A percentile compares a stretch with the other conserved stretches of the same genome.
These are phyloP conservation scores for Fusarium subglutinans DNA, from an alignment of 2,329 filamentous ascomycete species.

Conservation along the genomic window DNA sequence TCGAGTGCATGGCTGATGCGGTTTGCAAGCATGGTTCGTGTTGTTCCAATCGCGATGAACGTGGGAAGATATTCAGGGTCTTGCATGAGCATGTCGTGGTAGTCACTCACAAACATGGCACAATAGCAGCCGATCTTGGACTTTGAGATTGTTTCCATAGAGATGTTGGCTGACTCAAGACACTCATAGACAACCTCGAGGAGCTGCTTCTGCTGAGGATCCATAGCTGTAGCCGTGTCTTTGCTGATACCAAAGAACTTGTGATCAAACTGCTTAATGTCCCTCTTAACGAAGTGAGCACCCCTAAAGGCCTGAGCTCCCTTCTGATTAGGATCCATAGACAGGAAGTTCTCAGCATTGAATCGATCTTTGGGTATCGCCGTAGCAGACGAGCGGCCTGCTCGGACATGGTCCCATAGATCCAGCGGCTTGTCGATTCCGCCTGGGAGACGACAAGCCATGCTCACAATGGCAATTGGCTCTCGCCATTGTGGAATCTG, in stretches of 20 bases:
- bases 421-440: constrained; percentile 38
- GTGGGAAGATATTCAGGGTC: constrained; percentile 40
- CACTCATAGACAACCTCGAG: constrained; percentile 40
- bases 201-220: constrained; percentile 38
- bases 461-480: constrained; percentile 38
- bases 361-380: constrained; percentile 38
- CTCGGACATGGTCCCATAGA: constrained; percentile 38
- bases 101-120: constrained; percentile 38
- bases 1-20: constrained; percentile 40
- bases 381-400: constrained; percentile 33
- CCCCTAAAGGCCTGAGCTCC: constrained; percentile 37
- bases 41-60: constrained; percentile 41
- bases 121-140: constrained; percentile 41
- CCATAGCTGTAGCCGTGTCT: constrained; percentile 39
- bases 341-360: constrained; percentile 38
- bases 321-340: constrained; percentile 38
- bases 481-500: constrained; percentile 37
- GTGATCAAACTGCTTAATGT: constrained; percentile 40
- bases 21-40: constrained; percentile 40
- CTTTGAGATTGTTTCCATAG: constrained; percentile 35
- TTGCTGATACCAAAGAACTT: constrained; percentile 42
- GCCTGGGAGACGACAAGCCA: constrained; percentile 39
- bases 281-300: constrained; percentile 37
- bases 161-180: constrained; percentile 37
- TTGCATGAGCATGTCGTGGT: constrained; percentile 40